Percentiles rank a stretch among this genome's conserved stretches.
Evolutionary conservation across 2,329 filamentous ascomycete genomes (phyloP).

Genomic region (Exophiala xenobiotica): DNA sequence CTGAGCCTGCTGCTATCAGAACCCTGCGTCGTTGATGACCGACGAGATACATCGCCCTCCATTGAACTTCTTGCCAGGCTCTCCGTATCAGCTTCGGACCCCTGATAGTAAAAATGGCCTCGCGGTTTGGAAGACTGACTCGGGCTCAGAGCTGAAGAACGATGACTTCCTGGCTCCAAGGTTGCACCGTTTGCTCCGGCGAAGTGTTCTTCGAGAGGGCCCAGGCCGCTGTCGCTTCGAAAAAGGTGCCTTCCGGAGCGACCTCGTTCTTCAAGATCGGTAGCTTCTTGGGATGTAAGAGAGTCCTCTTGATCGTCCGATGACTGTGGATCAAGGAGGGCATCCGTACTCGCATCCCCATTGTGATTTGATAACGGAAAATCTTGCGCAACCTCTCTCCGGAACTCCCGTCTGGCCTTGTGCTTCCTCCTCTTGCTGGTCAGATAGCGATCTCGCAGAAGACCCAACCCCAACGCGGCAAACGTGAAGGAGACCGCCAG

Average conservation of each 20-base stretch:
- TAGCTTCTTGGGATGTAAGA: background rate
- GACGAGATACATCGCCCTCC: constrained; percentile 8
- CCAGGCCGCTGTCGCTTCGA: constrained; percentile 9
- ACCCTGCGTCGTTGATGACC: constrained; percentile 8
- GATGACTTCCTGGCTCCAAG: background rate
- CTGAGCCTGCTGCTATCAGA: constrained; percentile 18
- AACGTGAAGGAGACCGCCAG: constrained; percentile 30
- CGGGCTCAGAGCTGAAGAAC: background rate
- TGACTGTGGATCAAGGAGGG: constrained; percentile 6
- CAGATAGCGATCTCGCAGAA: constrained; percentile 32
- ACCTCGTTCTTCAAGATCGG: background rate
- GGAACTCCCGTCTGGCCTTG: constrained; percentile 4
- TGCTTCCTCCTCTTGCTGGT: constrained; percentile 6
- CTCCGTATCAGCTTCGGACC: constrained; percentile 15
- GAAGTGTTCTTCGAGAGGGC: constrained; percentile 24
- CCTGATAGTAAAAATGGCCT: background rate
- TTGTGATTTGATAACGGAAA: background rate
- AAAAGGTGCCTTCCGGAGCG: background rate
- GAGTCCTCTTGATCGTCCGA: constrained; percentile 6
- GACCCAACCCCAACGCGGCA: constrained; percentile 30
- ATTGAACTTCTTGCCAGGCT: constrained; percentile 17
- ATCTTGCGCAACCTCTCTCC: constrained; percentile 4
- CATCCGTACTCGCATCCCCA: constrained; percentile 16
- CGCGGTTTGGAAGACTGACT: background rate
- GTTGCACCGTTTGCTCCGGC: background rate